Evolutionary conservation across 805 yeast species (phyloP).

Genomic region (Candida ortonii): DNA sequence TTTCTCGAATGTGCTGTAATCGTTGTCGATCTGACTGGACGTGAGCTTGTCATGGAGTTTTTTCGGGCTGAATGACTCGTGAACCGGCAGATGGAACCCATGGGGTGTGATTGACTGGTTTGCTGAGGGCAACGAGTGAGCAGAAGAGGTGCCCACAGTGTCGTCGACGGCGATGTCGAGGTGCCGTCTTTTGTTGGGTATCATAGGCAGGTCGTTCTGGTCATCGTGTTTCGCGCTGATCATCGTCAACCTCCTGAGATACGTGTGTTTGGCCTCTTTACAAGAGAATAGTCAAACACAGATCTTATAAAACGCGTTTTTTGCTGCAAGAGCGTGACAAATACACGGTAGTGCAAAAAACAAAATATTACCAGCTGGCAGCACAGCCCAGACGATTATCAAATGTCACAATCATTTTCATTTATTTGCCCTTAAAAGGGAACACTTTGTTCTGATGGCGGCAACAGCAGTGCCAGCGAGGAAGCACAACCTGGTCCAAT

Average conservation of each 20-base stretch:
- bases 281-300: too few species aligned
- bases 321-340: too few species aligned
- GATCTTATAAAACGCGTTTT: too few species aligned
- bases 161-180: conserved; percentile 23
- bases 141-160: conserved; percentile 23
- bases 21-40: conserved; percentile 29
- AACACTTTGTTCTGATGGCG: background rate
- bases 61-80: conserved; percentile 22
- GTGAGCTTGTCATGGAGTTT: conserved; percentile 30
- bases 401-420: too few species aligned
- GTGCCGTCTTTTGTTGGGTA: conserved; percentile 22
- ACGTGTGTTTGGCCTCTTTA: too few species aligned
- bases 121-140: conserved; percentile 33
- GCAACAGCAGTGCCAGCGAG: background rate
- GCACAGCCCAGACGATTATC: too few species aligned
- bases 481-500: conserved; percentile 8
- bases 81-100: conserved; percentile 32
- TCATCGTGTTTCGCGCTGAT: conserved; percentile 9
- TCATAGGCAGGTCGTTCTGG: conserved; percentile 7
- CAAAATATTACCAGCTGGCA: too few species aligned
- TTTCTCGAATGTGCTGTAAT: conserved; percentile 50
- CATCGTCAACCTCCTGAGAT: conserved; percentile 6
- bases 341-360: too few species aligned
- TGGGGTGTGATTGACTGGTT: conserved; percentile 27
- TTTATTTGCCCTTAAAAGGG: conserved; percentile 1